phyloP scores from a whole-genome alignment of 2,329 filamentous ascomycete species.

The Ceratocystis papillata region DNA sequence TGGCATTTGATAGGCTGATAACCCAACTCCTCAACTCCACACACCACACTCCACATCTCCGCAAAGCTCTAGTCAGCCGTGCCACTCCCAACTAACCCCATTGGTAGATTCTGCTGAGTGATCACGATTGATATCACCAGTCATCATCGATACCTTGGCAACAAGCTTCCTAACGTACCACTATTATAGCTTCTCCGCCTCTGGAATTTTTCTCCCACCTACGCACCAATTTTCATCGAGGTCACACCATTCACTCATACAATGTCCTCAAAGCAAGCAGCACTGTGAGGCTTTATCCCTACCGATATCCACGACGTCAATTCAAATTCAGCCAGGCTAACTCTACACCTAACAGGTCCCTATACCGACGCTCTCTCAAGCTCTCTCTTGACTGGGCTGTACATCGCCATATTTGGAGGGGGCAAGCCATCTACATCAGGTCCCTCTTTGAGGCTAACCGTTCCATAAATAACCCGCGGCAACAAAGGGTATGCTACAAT shows the following conservation, averaged over 20 bases:
- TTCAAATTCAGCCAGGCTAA: not conserved
- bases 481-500: slow-evolving; percentile 58
- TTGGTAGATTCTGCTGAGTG: slow-evolving; percentile 2
- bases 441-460: slow-evolving; percentile 91
- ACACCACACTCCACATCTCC: slow-evolving; percentile 7
- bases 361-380: slow-evolving; percentile 90
- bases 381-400: slow-evolving; percentile 92
- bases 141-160: not conserved
- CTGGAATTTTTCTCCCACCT: not conserved
- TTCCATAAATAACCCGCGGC: slow-evolving; percentile 69
- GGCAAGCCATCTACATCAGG: slow-evolving; percentile 90
- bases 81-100: slow-evolving; percentile 15
- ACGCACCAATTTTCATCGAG: no score
- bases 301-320: not conserved
- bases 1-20: slow-evolving; percentile 19
- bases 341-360: slow-evolving; percentile 40
- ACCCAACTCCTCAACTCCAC: slow-evolving; percentile 14
- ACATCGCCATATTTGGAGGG: slow-evolving; percentile 84
- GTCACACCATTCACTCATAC: slow-evolving; percentile 14
- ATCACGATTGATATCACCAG: not conserved
- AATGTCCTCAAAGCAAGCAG: slow-evolving; percentile 41
- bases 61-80: slow-evolving; percentile 6
- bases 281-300: slow-evolving; percentile 36
- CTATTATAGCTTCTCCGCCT: not conserved
- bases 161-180: not conserved